These are phyloP conservation scores for Backusella circina DNA, from an alignment of 192 early-diverging fungal genomes.

Conservation along the genomic window DNA sequence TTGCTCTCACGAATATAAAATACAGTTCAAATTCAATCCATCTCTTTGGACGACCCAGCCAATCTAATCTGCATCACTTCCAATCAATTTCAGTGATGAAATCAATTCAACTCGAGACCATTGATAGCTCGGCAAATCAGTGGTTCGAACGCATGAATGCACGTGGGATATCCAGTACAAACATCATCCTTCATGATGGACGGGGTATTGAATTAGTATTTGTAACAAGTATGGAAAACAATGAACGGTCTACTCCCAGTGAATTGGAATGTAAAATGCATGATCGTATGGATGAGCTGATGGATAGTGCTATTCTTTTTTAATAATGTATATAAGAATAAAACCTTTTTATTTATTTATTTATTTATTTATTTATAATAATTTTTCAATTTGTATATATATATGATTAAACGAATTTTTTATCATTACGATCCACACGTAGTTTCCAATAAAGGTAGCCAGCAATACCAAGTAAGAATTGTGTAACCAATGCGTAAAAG, in stretches of 20 bases:
- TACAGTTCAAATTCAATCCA: background rate
- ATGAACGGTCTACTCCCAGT: background rate
- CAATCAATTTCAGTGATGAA: constrained; percentile 1
- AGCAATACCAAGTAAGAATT: constrained; percentile 12
- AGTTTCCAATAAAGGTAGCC: constrained; percentile 30
- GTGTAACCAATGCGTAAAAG: constrained; percentile 24
- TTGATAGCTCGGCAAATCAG: background rate
- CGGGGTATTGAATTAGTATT: background rate
- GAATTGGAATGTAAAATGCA: background rate
- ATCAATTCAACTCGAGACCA: background rate
- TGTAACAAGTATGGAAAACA: background rate
- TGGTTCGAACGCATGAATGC: background rate
- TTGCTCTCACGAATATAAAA: background rate
- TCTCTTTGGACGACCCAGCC: background rate
- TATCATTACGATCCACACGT: constrained; percentile 29
- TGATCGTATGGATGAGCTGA: background rate
- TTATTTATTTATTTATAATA: background rate
- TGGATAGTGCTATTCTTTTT: background rate
- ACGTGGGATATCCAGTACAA: background rate
- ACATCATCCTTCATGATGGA: background rate
- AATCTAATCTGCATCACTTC: constrained; percentile 5
- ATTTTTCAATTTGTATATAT: background rate
- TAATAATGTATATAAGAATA: background rate
- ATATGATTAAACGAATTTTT: constrained; percentile 25
- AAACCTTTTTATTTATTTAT: background rate